Evolutionary conservation across 2,329 filamentous ascomycete genomes (phyloP), one percentile per base, ranked within the genome.

Genomic region (Fusarium sp.): DNA sequence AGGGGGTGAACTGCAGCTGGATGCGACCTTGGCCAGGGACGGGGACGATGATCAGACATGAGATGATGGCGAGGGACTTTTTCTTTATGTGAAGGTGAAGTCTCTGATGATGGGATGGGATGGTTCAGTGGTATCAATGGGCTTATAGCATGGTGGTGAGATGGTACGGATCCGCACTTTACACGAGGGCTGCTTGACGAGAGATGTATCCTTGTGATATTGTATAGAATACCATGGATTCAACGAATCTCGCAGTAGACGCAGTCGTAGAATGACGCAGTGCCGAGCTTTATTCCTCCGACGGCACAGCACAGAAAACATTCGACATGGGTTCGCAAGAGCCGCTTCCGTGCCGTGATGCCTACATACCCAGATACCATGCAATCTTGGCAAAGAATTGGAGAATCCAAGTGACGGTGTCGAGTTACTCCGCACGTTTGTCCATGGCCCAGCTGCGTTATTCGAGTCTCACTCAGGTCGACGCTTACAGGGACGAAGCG

Each of bases 341-440:
- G 14, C 37, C 25, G 41, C 49, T 31, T 37, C 19, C 25, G 37
- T 53, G 21, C 51, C 25, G 50, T 25, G 27, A 10, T 57, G 33
- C 53, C 53, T 41, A n/a, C n/a, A n/a, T n/a, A n/a, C n/a, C n/a
- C n/a, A n/a, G n/a, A n/a, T n/a, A 23, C 17, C 21, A 25, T 41
- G 36, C 2, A 25, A 13, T 21, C 36, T 51, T 58, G 55, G 39
- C 53, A 19, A 57, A 32, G 13, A 54, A 44, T 45, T 51, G 45
- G 52, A 52, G 53, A 58, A 52, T 14, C n/a, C 46, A 58, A 23
- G 45, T 15, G 25, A 46, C 25, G 36, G 9, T 48, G 33, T 17
- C 25, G 9, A 52, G 9, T 25, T 39, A 52, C 53, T 58, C 55
- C 53, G 46, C 53, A 58, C 25, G 9, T 23, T 42, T 37, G 3